These are phyloP conservation scores for Termitomyces bulborhizus DNA, from an alignment of 768 basidiomycete species.

Conservation along the genomic window DNA sequence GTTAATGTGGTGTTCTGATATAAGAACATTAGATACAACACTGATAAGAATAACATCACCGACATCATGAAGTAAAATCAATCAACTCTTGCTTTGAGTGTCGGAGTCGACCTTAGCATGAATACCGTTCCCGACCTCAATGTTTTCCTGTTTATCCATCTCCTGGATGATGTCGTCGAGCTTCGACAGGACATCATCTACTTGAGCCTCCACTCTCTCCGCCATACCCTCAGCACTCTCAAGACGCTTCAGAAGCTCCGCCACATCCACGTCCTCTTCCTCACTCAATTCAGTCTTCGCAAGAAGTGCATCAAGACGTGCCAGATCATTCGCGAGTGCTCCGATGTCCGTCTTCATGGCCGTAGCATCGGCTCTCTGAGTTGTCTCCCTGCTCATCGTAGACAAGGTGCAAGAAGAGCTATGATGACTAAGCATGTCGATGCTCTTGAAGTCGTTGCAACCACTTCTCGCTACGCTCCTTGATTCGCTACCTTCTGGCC, in stretches of 20 bases:
- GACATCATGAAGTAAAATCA: background rate
- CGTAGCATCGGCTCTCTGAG: background rate
- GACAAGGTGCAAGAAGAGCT: slow-evolving; percentile 4
- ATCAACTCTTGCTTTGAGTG: background rate
- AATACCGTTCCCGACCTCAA: background rate
- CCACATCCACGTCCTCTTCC: slow-evolving; percentile 37
- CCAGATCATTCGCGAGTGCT: slow-evolving; percentile 31
- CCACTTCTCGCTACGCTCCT: slow-evolving; percentile 46
- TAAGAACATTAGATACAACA: background rate
- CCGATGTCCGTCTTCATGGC: slow-evolving; percentile 1
- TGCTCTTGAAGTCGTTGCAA: slow-evolving; percentile 40
- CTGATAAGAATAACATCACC: slow-evolving; percentile 2
- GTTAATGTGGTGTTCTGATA: slow-evolving; percentile 32
- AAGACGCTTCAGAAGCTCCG: slow-evolving; percentile 48
- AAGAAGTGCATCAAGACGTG: slow-evolving; percentile 24
- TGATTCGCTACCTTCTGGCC: slow-evolving; percentile 42
- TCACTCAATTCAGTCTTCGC: slow-evolving; percentile 21
- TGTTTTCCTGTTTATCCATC: slow-evolving; percentile 25
- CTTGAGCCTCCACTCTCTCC: slow-evolving; percentile 49
- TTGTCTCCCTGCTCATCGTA: slow-evolving; percentile 4
- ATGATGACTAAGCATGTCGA: slow-evolving; percentile 21
- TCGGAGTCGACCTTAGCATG: background rate
- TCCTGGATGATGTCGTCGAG: slow-evolving; percentile 47
- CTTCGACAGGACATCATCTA: slow-evolving; percentile 56
- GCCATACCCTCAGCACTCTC: slow-evolving; percentile 57